Conservation (phyloP, 148 eudicot genomes). For the Vaccinium macrocarpon region DNA sequence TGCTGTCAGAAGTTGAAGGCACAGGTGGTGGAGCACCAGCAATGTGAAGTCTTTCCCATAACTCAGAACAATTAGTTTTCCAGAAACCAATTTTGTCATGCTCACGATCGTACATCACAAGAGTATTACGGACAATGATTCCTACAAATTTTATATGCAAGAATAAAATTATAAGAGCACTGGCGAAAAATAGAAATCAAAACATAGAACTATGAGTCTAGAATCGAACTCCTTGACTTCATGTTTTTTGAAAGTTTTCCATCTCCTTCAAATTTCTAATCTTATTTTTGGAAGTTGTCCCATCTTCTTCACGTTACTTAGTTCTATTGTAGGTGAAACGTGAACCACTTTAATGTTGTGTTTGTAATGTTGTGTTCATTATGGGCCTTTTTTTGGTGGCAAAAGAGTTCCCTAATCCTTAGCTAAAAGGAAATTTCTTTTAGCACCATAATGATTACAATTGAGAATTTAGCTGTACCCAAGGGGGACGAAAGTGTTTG, state of each 20-base stretch:
- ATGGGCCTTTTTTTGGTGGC: background rate
- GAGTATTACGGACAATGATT: slow-evolving; percentile 84
- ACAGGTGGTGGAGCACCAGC: slow-evolving; percentile 42
- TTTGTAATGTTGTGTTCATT: background rate
- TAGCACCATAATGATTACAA: background rate
- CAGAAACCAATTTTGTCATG: slow-evolving; percentile 83
- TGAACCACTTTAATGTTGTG: background rate
- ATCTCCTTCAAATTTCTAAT: background rate
- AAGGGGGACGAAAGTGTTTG: background rate
- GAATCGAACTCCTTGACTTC: background rate
- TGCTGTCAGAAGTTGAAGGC: slow-evolving; percentile 30
- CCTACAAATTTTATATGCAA: slow-evolving; percentile 33
- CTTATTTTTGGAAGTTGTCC: background rate
- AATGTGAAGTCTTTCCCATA: slow-evolving; percentile 67
- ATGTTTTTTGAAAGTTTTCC: background rate
- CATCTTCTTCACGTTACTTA: background rate
- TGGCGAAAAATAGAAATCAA: background rate
- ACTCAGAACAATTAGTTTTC: slow-evolving; percentile 96
- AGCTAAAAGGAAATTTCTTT: background rate
- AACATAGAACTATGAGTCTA: background rate
- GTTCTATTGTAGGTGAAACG: background rate
- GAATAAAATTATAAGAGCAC: background rate
- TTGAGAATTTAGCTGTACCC: background rate
- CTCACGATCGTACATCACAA: slow-evolving; percentile 91
- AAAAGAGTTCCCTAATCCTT: background rate